A percentile compares a stretch with the other conserved stretches of the same genome.
Conservation (phyloP, 139 green algal genomes). For the Picochlorum sp. region DNA sequence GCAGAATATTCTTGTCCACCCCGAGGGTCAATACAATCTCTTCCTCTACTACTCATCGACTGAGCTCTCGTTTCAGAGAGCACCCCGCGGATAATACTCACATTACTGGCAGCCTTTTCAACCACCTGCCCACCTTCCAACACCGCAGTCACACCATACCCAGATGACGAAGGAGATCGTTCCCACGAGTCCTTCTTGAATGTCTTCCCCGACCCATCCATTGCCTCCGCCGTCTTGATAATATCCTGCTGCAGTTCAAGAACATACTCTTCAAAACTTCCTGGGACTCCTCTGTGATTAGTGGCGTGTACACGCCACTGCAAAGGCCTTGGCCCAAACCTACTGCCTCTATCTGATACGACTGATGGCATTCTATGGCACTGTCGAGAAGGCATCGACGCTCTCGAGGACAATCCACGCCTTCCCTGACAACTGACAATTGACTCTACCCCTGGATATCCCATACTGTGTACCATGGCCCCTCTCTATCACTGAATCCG, state of each 20-base stretch:
- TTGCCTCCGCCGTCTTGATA: slow-evolving; percentile 27
- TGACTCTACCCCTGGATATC: too few species aligned
- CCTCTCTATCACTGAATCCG: too few species aligned
- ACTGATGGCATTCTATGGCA: too few species aligned
- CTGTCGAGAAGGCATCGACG: too few species aligned
- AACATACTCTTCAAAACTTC: slow-evolving; percentile 39
- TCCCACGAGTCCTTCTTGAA: slow-evolving; percentile 61
- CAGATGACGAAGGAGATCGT: slow-evolving; percentile 42
- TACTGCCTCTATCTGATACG: too few species aligned
- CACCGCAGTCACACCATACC: slow-evolving; percentile 86
- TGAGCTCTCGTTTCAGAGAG: slow-evolving; percentile 55
- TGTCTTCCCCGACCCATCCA: slow-evolving; percentile 43
- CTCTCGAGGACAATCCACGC: too few species aligned
- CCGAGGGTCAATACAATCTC: slow-evolving; percentile 47
- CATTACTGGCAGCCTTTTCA: slow-evolving; percentile 88
- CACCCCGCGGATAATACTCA: slow-evolving; percentile 59
- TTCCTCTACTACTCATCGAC: slow-evolving; percentile 61
- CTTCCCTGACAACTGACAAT: too few species aligned
- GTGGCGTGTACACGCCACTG: background rate
- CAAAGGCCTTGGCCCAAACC: too few species aligned
- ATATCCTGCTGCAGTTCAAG: slow-evolving; percentile 39
- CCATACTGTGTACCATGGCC: too few species aligned
- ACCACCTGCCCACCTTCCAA: slow-evolving; percentile 81
- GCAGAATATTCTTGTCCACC: slow-evolving; percentile 79
- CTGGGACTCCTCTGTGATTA: background rate